Percentiles rank a stretch among this genome's conserved stretches.
Evolutionary conservation across 495 filamentous ascomycete species (phyloP).

Genomic region (Peziza echinospora): DNA sequence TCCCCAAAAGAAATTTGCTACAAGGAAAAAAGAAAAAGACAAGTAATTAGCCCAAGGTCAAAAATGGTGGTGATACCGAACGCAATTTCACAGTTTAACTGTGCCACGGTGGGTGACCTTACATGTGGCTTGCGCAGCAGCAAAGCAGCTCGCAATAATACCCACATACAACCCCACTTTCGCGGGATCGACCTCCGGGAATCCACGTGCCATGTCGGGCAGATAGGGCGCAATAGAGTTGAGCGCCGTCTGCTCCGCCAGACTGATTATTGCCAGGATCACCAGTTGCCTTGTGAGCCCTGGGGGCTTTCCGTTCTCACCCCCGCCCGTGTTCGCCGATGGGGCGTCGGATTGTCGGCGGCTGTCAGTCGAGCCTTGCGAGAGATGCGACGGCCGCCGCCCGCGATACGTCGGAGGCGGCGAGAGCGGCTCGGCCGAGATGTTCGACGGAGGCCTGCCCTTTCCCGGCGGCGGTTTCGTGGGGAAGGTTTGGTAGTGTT

Average conservation of each 20-base stretch:
- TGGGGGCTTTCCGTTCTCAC: constrained; percentile 30
- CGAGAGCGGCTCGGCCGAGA: no score
- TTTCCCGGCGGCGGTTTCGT: constrained; percentile 69
- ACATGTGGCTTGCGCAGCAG: constrained; percentile 70
- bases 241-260: constrained; percentile 86
- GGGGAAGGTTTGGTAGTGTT: constrained; percentile 87
- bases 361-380: background rate
- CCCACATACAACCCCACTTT: constrained; percentile 79
- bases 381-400: background rate
- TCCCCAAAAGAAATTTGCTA: constrained; percentile 84
- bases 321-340: background rate
- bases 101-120: no score
- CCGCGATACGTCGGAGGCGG: background rate
- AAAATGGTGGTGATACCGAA: background rate
- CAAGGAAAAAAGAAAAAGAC: no score
- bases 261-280: constrained; percentile 66
- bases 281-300: constrained; percentile 65
- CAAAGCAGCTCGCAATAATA: constrained; percentile 70
- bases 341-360: constrained; percentile 4
- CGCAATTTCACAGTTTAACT: no score
- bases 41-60: background rate
- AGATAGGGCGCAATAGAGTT: constrained; percentile 95
- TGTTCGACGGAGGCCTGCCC: constrained; percentile 33
- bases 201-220: constrained; percentile 70
- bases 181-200: constrained; percentile 49